These are phyloP conservation scores for Claviceps africana DNA, from an alignment of 2,329 filamentous ascomycete species.

Conservation along the genomic window DNA sequence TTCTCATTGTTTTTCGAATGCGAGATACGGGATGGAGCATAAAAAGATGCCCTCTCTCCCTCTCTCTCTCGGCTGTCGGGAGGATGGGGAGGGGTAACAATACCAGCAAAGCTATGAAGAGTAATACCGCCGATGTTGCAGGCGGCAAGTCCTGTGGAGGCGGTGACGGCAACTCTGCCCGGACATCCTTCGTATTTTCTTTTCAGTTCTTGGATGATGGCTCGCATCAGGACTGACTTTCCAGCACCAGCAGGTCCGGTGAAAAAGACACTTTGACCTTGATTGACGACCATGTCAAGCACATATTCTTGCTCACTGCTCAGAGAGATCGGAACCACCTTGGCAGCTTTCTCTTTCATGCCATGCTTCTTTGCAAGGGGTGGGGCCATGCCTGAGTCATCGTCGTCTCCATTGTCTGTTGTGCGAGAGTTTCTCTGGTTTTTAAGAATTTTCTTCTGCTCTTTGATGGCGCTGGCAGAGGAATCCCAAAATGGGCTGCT, in stretches of 20 bases:
- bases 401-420: slow-evolving; percentile 8
- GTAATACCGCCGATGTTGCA: slow-evolving; percentile 96
- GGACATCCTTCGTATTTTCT: slow-evolving; percentile 63
- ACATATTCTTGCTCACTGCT: slow-evolving; percentile 81
- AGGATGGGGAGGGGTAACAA: neutral
- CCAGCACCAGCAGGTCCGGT: slow-evolving; percentile 93
- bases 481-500: slow-evolving; percentile 50
- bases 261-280: slow-evolving; percentile 86
- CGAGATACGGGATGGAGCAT: too few relatives aligned
- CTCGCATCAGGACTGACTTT: slow-evolving; percentile 88
- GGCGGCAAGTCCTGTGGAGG: slow-evolving; percentile 87
- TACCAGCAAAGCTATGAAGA: slow-evolving; percentile 82
- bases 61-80: neutral
- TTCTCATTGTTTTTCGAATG: too few relatives aligned
- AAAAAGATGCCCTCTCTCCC: too few relatives aligned
- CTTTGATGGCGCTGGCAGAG: slow-evolving; percentile 59
- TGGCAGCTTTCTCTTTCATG: slow-evolving; percentile 20
- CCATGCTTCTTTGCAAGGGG: slow-evolving; percentile 26
- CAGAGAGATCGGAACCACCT: slow-evolving; percentile 48
- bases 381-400: slow-evolving; percentile 20
- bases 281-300: slow-evolving; percentile 64
- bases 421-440: slow-evolving; percentile 33
- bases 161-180: slow-evolving; percentile 82
- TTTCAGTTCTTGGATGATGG: slow-evolving; percentile 72
- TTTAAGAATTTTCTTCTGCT: slow-evolving; percentile 62